Base-by-base conservation (phyloP, 2,329 filamentous ascomycete species). In the Dothiorella sarmentorum region DNA sequence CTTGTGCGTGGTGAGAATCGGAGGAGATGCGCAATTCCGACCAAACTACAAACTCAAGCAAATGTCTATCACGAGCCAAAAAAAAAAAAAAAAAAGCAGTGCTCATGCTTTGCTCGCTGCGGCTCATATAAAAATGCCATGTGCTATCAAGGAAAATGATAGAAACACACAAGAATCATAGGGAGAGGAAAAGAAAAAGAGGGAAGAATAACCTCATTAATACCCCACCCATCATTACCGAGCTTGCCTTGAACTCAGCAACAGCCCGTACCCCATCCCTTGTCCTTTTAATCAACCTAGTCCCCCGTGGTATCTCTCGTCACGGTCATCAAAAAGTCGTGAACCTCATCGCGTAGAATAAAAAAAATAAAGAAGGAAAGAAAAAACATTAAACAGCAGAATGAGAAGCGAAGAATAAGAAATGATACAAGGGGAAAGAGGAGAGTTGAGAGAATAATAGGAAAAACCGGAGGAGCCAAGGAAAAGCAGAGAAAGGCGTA, bases 221-320 rank as follows among this genome's bases (percentile, higher is more conserved):
- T 17, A n/a, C 5, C 18, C 22, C 11, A 51, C 9, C 69, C 37
- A 65, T 66, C 13, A 31, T 31, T 31, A 31, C n/a, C n/a, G n/a
- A n/a, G n/a, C n/a, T n/a, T n/a, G n/a, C n/a, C n/a, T n/a, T 17
- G 17, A 40, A 37, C 17, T 17, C 38, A 22, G 17, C 37, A 40
- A 18, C 20, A 40, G 11, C 18, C 11, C 18, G 15, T 11, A 20
- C 18, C 38, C 38, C 61, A 62, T 11, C 9, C 20, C 26, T 15
- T 42, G n/a, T n/a, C n/a, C n/a, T n/a, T n/a, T n/a, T n/a, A n/a
- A n/a, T n/a, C n/a, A n/a, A n/a, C n/a, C n/a, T n/a, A n/a, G n/a
- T n/a, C n/a, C n/a, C n/a, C n/a, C n/a, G n/a, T n/a, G n/a, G n/a
- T n/a, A n/a, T n/a, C n/a, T n/a, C n/a, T 44, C 42, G 22, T 44